Evolutionary conservation across 1,139 yeast genomes (phyloP).

Genomic region (Nadsonia commutata): DNA sequence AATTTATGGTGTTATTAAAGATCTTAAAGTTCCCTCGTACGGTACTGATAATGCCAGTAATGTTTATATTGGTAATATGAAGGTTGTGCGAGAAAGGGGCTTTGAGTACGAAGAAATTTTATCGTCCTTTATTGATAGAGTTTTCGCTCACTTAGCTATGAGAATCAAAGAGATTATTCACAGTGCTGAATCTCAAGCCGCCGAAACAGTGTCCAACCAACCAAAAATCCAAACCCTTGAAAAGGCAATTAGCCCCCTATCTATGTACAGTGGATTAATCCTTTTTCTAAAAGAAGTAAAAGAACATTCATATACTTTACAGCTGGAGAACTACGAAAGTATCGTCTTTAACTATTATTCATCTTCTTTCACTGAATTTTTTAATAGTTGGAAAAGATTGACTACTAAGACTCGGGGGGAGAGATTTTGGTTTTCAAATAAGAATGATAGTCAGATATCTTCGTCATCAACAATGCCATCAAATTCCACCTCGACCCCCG

Average conservation of each 20-base stretch:
- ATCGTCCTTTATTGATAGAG: constrained; percentile 34
- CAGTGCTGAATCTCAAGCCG: constrained; percentile 10
- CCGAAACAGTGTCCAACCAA: constrained; percentile 10
- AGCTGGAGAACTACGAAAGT: constrained; percentile 23
- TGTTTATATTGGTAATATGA: constrained; percentile 49
- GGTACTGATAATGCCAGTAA: constrained; percentile 23
- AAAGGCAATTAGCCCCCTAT: constrained; percentile 17
- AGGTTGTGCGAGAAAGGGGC: constrained; percentile 58
- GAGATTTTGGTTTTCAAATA: background rate
- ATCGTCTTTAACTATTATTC: constrained; percentile 16
- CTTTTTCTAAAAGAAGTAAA: constrained; percentile 50
- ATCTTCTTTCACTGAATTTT: constrained; percentile 17
- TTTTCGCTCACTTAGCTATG: constrained; percentile 31
- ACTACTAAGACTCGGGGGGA: background rate
- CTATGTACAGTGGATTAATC: constrained; percentile 47
- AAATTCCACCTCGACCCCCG: constrained; percentile 1
- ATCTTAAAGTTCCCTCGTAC: constrained; percentile 26
- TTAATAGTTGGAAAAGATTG: constrained; percentile 18
- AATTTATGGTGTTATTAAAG: constrained; percentile 42
- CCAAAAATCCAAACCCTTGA: constrained; percentile 3
- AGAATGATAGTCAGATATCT: background rate
- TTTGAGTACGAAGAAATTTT: constrained; percentile 46
- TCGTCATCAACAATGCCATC: background rate
- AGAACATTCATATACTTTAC: constrained; percentile 24
- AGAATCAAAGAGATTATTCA: constrained; percentile 26